Evolutionary conservation across 306 rosid genomes (phyloP).

Genomic region (Oxytropis ochrocephala): DNA sequence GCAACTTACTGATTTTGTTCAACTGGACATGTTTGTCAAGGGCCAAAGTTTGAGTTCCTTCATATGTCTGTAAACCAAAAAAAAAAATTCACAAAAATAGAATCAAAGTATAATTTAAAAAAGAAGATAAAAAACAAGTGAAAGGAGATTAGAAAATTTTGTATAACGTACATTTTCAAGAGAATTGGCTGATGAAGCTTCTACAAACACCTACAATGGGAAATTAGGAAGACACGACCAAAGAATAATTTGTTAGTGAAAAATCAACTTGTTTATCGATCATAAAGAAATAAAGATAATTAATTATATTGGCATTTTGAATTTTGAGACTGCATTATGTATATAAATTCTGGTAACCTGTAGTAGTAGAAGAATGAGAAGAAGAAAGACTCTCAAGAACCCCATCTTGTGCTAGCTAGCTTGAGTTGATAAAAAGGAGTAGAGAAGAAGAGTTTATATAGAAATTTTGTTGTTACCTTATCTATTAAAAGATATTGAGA

Average conservation of each 20-base stretch:
- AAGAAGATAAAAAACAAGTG: background rate
- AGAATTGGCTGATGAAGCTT: slow-evolving; percentile 38
- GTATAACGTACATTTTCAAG: slow-evolving; percentile 16
- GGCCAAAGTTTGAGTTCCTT: background rate
- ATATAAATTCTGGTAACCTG: background rate
- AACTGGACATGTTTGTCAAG: background rate
- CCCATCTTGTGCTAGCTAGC: slow-evolving; percentile 14
- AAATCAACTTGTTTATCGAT: background rate
- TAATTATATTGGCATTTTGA: background rate
- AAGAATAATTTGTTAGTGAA: background rate
- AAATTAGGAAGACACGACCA: too few relatives aligned
- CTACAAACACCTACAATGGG: slow-evolving; percentile 33
- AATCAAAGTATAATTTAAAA: background rate
- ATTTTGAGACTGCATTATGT: background rate
- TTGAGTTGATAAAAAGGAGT: background rate
- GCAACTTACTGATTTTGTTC: slow-evolving; percentile 42
- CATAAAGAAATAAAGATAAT: background rate
- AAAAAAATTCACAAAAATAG: too few relatives aligned
- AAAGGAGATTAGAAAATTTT: background rate
- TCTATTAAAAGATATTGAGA: background rate
- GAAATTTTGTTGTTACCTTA: background rate
- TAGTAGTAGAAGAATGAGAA: slow-evolving; percentile 19
- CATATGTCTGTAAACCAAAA: background rate
- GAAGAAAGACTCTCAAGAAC: slow-evolving; percentile 18
- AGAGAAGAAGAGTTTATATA: slow-evolving; percentile 5